Percentiles rank a stretch among this genome's conserved stretches.
Conservation (phyloP, 2,329 filamentous ascomycete species). For the Fusarium buxicola region DNA sequence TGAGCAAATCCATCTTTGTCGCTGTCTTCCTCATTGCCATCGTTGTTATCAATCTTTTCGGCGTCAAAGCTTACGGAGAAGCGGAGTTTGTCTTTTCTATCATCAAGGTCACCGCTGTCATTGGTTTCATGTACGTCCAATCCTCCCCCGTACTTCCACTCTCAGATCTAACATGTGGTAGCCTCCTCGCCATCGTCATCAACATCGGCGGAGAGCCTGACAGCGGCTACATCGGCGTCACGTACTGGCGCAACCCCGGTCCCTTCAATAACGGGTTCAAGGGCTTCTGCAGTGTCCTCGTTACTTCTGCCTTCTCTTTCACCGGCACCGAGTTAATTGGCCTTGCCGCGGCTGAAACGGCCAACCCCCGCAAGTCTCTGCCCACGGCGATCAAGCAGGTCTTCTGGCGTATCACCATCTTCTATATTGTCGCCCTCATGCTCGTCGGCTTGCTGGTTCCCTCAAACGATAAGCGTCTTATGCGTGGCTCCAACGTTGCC, state of each 20-base stretch:
- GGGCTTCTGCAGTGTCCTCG: slow-evolving; percentile 80
- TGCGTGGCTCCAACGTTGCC: slow-evolving; percentile 64
- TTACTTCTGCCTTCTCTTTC: slow-evolving; percentile 81
- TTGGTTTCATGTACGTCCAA: slow-evolving; percentile 81
- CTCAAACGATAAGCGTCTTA: slow-evolving; percentile 73
- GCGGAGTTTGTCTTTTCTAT: slow-evolving; percentile 89
- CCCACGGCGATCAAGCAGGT: slow-evolving; percentile 92
- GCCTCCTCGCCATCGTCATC: slow-evolving; percentile 85
- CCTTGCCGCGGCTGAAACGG: slow-evolving; percentile 80
- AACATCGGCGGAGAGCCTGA: slow-evolving; percentile 82
- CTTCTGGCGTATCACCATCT: slow-evolving; percentile 92
- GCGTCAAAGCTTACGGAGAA: slow-evolving; percentile 89
- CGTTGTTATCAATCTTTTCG: slow-evolving; percentile 85
- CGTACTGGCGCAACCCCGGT: slow-evolving; percentile 81
- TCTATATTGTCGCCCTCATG: slow-evolving; percentile 88
- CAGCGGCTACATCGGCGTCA: slow-evolving; percentile 82
- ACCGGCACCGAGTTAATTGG: slow-evolving; percentile 82
- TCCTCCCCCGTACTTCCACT: slow-evolving; percentile 42
- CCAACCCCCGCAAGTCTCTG: slow-evolving; percentile 81
- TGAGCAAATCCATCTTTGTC: slow-evolving; percentile 81
- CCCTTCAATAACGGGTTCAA: slow-evolving; percentile 87
- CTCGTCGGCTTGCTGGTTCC: slow-evolving; percentile 86
- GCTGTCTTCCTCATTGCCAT: slow-evolving; percentile 83
- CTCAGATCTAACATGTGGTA: slow-evolving; percentile 48
- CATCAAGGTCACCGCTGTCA: slow-evolving; percentile 85